phyloP scores from a whole-genome alignment of 2,329 filamentous ascomycete species.

The Penicillium expansum region DNA sequence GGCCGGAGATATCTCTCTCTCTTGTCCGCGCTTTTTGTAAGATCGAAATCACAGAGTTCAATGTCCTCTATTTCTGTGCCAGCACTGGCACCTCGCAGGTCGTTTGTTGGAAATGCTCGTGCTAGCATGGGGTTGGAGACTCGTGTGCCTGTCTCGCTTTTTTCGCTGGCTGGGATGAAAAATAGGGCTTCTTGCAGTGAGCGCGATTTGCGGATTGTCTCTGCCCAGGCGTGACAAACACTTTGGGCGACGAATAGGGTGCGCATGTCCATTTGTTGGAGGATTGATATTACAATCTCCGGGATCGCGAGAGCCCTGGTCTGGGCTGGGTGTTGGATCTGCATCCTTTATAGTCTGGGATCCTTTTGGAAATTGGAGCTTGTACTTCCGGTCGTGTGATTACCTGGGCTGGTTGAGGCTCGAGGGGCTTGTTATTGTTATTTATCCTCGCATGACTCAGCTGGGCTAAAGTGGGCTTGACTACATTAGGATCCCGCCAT shows the following conservation, averaged over 20 bases:
- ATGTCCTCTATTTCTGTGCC: background rate
- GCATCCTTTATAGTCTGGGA: background rate
- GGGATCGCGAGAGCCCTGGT: background rate
- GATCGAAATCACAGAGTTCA: conserved; percentile 1
- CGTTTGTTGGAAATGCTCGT: background rate
- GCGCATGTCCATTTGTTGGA: conserved; percentile 4
- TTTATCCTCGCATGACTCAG: background rate
- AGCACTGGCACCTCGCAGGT: background rate
- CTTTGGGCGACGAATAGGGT: conserved; percentile 1
- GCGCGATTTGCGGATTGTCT: background rate
- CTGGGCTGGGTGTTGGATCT: background rate
- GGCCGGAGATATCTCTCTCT: background rate
- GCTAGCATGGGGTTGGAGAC: background rate
- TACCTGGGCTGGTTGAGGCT: too few relatives aligned
- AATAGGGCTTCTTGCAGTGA: background rate
- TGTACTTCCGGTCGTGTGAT: background rate
- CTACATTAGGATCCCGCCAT: background rate
- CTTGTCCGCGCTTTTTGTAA: background rate
- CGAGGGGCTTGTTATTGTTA: too few relatives aligned
- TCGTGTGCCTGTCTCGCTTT: background rate
- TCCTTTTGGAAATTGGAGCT: too few relatives aligned
- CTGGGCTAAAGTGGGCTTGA: background rate
- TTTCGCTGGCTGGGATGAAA: background rate
- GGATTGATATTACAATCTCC: background rate
- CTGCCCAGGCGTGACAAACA: background rate